A percentile compares a stretch with the other conserved stretches of the same genome.
Evolutionary conservation across 495 filamentous ascomycete genomes (phyloP).

Genomic region (Penicillium soppii): DNA sequence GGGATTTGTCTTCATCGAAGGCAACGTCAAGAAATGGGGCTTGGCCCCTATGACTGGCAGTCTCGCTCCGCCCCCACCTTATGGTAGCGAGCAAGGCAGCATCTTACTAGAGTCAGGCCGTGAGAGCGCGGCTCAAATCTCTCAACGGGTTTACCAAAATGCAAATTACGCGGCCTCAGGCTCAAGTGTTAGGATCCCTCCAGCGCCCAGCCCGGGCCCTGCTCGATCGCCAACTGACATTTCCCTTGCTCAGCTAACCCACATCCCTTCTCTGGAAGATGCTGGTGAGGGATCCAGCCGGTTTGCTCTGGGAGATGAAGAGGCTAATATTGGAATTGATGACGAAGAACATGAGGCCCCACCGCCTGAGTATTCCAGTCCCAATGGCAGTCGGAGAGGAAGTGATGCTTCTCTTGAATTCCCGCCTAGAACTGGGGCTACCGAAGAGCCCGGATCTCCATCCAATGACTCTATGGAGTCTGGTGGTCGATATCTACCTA

Average conservation of each 20-base stretch:
- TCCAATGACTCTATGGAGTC: constrained; percentile 23
- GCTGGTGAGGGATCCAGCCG: constrained; percentile 71
- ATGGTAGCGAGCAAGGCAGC: constrained; percentile 93
- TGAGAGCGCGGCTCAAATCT: constrained; percentile 57
- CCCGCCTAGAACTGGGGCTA: constrained; percentile 16
- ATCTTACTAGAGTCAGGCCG: constrained; percentile 88
- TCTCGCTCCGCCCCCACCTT: constrained; percentile 91
- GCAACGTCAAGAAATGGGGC: constrained; percentile 99
- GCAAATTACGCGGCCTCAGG: constrained; percentile 44
- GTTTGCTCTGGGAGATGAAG: constrained; percentile 34
- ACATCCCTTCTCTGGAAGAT: constrained; percentile 70
- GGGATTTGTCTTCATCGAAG: constrained; percentile 98
- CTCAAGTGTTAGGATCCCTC: constrained; percentile 59
- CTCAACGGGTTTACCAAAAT: constrained; percentile 54
- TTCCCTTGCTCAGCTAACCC: constrained; percentile 76
- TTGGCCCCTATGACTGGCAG: constrained; percentile 94
- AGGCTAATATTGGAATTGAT: not conserved
- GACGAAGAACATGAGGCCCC: constrained; percentile 30
- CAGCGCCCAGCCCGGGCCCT: constrained; percentile 84
- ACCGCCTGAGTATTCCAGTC: constrained; percentile 75
- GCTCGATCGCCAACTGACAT: constrained; percentile 94
- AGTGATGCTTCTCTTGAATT: constrained; percentile 43
- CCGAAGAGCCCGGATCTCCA: constrained; percentile 32
- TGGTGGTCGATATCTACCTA: constrained; percentile 17
- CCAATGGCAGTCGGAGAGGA: constrained; percentile 55